A percentile compares a stretch with the other conserved stretches of the same genome.
Conservation (phyloP, 768 basidiomycete genomes). For the Serendipita indica region DNA sequence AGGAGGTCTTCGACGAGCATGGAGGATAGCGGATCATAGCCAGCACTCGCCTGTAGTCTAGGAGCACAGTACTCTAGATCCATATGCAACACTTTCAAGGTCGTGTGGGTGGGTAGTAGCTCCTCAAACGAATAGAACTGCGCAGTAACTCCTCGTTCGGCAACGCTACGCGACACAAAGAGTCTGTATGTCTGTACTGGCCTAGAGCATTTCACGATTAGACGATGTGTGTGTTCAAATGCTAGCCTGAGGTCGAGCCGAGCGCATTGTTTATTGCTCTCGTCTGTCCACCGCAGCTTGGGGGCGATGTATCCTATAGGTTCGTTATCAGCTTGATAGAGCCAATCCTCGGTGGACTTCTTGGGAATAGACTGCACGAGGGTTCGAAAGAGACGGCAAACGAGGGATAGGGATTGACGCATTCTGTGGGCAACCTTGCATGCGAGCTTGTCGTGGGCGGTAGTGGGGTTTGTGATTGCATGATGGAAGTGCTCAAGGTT, state of each 20-base stretch:
- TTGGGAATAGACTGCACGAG: background rate
- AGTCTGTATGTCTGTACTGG: background rate
- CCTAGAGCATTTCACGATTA: background rate
- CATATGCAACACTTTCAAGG: background rate
- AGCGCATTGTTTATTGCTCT: background rate
- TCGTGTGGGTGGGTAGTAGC: background rate
- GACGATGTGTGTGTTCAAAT: background rate
- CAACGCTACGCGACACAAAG: background rate
- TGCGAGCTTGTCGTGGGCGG: background rate
- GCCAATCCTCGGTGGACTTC: background rate
- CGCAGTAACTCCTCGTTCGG: background rate
- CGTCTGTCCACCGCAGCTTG: background rate
- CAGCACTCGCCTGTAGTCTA: too few relatives aligned
- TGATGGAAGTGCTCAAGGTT: background rate
- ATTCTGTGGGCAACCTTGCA: background rate
- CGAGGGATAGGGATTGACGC: background rate
- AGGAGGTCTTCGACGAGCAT: background rate
- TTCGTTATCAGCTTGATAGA: background rate
- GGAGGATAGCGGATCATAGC: background rate
- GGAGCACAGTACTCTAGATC: background rate
- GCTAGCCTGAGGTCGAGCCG: background rate
- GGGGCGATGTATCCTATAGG: background rate
- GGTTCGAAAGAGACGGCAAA: background rate
- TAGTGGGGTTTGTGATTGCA: background rate
- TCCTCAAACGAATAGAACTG: background rate